A percentile compares a stretch with the other conserved stretches of the same genome.
phyloP scores from a whole-genome alignment of 768 basidiomycete genomes.

The Macrolepiota albuminosa region DNA sequence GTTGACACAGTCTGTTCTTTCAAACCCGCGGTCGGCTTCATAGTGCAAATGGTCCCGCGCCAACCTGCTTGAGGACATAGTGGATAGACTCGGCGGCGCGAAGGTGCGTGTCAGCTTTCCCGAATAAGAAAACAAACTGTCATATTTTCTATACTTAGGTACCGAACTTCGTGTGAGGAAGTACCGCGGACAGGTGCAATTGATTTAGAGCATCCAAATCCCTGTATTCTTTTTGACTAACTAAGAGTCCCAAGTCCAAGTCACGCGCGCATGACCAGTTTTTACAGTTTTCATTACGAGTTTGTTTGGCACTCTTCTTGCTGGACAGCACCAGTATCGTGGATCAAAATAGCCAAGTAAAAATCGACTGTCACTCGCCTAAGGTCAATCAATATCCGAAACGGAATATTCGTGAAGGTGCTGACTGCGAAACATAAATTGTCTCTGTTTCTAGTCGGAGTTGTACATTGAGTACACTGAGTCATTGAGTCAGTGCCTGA shows the following conservation, averaged over 20 bases:
- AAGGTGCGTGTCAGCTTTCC: conserved; percentile 4
- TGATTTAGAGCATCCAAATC: background rate
- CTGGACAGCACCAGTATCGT: background rate
- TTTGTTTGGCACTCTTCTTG: background rate
- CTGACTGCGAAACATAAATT: background rate
- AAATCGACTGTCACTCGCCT: background rate
- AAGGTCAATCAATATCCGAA: background rate
- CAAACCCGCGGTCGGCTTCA: background rate
- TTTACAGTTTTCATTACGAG: background rate
- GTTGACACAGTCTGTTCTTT: background rate
- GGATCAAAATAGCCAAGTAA: background rate
- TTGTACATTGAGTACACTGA: background rate
- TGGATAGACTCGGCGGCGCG: background rate
- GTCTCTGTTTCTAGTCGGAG: background rate
- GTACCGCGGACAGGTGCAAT: background rate
- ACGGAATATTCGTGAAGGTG: background rate
- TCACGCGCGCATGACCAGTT: background rate
- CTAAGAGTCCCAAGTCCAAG: background rate
- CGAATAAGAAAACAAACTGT: background rate
- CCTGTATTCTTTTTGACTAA: background rate
- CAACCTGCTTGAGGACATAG: background rate
- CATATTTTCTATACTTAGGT: background rate
- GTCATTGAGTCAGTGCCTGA: background rate
- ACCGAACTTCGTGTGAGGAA: background rate
- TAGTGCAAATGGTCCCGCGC: conserved; percentile 3